These are phyloP conservation scores for Plantago major DNA, from an alignment of 257 asterid species.

Conservation along the genomic window DNA sequence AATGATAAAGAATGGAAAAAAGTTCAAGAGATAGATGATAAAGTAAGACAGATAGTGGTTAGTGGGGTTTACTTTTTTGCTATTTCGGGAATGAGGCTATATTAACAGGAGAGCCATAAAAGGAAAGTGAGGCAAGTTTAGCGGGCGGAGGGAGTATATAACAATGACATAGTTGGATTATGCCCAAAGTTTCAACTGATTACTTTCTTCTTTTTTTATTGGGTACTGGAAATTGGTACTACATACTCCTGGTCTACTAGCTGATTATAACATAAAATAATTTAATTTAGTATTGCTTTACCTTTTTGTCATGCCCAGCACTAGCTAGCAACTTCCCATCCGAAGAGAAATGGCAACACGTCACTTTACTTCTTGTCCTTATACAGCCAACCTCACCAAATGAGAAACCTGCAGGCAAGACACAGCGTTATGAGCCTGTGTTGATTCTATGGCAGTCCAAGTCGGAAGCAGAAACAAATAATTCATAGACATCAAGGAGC, in stretches of 20 bases:
- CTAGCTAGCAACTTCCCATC: slow-evolving; percentile 96
- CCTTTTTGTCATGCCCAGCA: slow-evolving; percentile 98
- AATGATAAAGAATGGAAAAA: too few relatives aligned
- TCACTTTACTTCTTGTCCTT: slow-evolving; percentile 83
- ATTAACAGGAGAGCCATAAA: not conserved
- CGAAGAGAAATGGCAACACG: slow-evolving; percentile 93
- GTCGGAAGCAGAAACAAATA: slow-evolving; percentile 8
- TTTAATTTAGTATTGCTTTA: slow-evolving; percentile 11
- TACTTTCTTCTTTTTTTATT: too few relatives aligned
- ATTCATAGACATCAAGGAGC: slow-evolving; percentile 14
- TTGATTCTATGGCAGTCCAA: slow-evolving; percentile 10
- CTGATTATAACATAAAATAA: too few relatives aligned
- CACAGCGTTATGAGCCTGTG: slow-evolving; percentile 3
- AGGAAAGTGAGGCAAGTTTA: not conserved
- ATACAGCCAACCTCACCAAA: slow-evolving; percentile 90
- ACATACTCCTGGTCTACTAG: too few relatives aligned
- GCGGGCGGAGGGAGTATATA: too few relatives aligned
- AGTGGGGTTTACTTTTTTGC: too few relatives aligned
- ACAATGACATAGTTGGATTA: too few relatives aligned
- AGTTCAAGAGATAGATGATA: too few relatives aligned
- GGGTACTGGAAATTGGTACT: too few relatives aligned
- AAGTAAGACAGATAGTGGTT: too few relatives aligned
- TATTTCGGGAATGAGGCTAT: too few relatives aligned
- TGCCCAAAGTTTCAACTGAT: too few relatives aligned
- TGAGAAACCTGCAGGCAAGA: slow-evolving; percentile 47